These are phyloP conservation scores for Neopestalotiopsis rosae DNA, from an alignment of 2,329 filamentous ascomycete species.

Conservation along the genomic window DNA sequence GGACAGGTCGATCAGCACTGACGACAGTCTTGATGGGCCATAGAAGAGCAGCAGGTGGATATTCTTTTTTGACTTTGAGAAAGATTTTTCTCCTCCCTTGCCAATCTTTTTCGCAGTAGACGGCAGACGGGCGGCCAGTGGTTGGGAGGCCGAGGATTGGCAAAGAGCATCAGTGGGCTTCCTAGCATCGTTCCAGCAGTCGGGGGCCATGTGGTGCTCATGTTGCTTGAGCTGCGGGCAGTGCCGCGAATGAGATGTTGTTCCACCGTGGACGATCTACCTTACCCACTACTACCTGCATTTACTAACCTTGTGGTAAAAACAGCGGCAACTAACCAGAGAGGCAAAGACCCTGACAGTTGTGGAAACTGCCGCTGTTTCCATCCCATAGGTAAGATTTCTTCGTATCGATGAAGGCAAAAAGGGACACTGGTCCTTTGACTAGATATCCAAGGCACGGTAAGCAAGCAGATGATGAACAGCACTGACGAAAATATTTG, in stretches of 20 bases:
- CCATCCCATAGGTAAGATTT: not conserved
- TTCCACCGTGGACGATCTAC: not conserved
- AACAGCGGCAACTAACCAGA: not conserved
- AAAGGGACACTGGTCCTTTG: not conserved
- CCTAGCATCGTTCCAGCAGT: not conserved
- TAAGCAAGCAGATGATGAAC: not conserved
- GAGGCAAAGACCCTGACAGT: not conserved
- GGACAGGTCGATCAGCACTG: not conserved
- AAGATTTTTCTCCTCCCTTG: conserved; percentile 12
- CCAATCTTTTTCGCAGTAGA: not conserved
- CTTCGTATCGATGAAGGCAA: not conserved
- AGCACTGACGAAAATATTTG: not conserved
- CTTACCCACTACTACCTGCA: not conserved
- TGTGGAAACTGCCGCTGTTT: not conserved
- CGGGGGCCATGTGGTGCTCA: not conserved
- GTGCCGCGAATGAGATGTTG: not conserved
- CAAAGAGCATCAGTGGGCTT: not conserved
- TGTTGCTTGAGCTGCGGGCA: not conserved
- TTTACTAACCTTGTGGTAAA: not conserved
- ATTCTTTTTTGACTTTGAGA: not conserved
- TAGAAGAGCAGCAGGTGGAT: not conserved
- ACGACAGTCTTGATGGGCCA: not conserved
- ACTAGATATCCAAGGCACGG: not conserved
- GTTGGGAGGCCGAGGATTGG: not conserved
- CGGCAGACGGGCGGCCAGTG: not conserved